A percentile compares a stretch with the other conserved stretches of the same genome.
phyloP scores from a whole-genome alignment of 164 flowering plant genomes.

The Stephania yunnanensis region DNA sequence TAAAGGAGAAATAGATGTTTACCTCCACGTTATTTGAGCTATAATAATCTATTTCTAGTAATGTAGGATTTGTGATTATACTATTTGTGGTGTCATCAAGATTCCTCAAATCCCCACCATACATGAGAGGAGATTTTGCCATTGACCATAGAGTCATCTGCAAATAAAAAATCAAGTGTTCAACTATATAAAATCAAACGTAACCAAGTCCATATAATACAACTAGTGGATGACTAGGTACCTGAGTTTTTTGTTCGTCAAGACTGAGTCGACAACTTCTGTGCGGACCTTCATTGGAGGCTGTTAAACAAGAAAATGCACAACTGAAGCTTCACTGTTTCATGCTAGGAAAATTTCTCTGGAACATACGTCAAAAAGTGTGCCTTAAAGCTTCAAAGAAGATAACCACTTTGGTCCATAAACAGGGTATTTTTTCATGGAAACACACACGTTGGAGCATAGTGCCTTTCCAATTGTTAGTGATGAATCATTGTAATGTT shows the following conservation, averaged over 20 bases:
- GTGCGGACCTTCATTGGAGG: conserved; percentile 72
- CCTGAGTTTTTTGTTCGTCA: conserved; percentile 86
- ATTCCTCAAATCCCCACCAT: conserved; percentile 85
- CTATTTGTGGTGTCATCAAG: conserved; percentile 52
- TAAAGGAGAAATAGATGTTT: conserved; percentile 3
- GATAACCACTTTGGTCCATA: background rate
- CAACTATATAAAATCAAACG: background rate
- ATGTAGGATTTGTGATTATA: conserved; percentile 69
- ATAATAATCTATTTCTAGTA: conserved; percentile 65
- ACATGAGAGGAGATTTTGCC: conserved; percentile 89
- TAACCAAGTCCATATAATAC: background rate
- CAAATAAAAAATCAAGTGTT: conserved; percentile 10
- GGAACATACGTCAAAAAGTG: background rate
- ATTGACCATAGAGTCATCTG: conserved; percentile 96
- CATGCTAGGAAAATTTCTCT: background rate
- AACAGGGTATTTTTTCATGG: background rate
- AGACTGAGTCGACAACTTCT: conserved; percentile 47
- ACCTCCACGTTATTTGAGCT: conserved; percentile 81
- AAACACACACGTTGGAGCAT: too few relatives aligned
- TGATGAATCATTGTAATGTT: too few relatives aligned
- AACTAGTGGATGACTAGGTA: conserved; percentile 9
- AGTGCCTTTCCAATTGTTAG: too few relatives aligned
- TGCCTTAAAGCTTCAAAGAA: background rate
- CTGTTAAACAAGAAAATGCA: conserved; percentile 25
- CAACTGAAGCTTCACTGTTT: background rate